These are phyloP conservation scores for Obba rivulosa DNA, from an alignment of 768 basidiomycete genomes.

Conservation along the genomic window DNA sequence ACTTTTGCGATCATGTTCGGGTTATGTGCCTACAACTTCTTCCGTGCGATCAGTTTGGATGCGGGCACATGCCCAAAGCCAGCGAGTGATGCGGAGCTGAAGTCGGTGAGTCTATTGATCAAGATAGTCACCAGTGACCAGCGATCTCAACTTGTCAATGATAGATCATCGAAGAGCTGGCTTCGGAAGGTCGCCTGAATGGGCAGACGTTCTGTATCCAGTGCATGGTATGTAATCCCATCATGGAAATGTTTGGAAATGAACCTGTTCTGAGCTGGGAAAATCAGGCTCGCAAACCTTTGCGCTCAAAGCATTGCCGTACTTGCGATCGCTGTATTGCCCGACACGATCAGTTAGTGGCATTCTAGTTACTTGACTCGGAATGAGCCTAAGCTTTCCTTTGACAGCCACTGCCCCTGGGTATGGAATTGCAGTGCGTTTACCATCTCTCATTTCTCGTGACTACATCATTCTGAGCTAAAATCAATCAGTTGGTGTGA, in stretches of 20 bases:
- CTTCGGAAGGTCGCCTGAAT: slow-evolving; percentile 82
- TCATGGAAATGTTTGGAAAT: neutral
- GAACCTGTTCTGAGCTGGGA: neutral
- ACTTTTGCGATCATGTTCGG: slow-evolving; percentile 64
- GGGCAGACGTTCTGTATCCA: slow-evolving; percentile 96
- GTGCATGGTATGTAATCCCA: slow-evolving; percentile 66
- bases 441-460: too few species aligned
- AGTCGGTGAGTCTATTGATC: slow-evolving; percentile 54
- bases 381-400: slow-evolving; percentile 2
- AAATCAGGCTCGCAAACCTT: slow-evolving; percentile 72
- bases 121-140: neutral
- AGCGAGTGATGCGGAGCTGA: slow-evolving; percentile 77
- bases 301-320: slow-evolving; percentile 94
- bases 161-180: slow-evolving; percentile 87
- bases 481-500: slow-evolving; percentile 62
- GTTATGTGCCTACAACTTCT: slow-evolving; percentile 85
- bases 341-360: slow-evolving; percentile 85
- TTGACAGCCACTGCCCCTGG: slow-evolving; percentile 90
- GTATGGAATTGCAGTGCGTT: slow-evolving; percentile 95
- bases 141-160: neutral
- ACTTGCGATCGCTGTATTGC: slow-evolving; percentile 87
- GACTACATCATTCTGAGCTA: slow-evolving; percentile 2
- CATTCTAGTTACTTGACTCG: neutral
- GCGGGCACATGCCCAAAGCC: slow-evolving; percentile 85
- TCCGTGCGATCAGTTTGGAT: slow-evolving; percentile 83